Base-by-base conservation (phyloP, 345 rosid species). In the Conringia planisiliqua region DNA sequence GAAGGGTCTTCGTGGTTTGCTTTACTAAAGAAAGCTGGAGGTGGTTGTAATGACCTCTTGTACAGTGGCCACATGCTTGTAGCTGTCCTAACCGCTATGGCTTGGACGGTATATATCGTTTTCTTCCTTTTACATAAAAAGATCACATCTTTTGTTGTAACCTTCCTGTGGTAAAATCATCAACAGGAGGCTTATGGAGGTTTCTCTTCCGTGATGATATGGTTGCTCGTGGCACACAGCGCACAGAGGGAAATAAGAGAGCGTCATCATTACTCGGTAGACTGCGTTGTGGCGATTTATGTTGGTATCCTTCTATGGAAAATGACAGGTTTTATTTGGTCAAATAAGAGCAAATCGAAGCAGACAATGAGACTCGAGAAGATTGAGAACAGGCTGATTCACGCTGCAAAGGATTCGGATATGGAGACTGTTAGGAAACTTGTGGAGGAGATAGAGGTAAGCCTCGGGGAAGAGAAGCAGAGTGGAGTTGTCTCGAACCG, bases 41-140 rank as follows among this genome's bases (percentile, higher is more conserved):
- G 98, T 24, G 98, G 98, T 71, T 94, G 98, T 89, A 91, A 94
- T 83, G 98, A 94, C 75, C 96, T 94, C 62, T 30, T 94, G 60
- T 94, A 87, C 81, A 91, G 98, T 66, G 98, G 97, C 51, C 97
- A 94, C 85, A 90, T 91, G 98, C 91, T 91, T 66, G 97, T 94
- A 67, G 91, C 95, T 67, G 95, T 90, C 2, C 80, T 91, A 57
- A 91, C 98, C 33, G 98, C 98, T 51, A 94, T 91, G 97, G 98
- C 98, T 42, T 94, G 98, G 98, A 94, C 87, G 85, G 97, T 93
- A 89, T 32, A 68, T 54, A 57, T 17, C 51, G 1, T 52, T 56
- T 68, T 29, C 32, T 44, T n/a, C 57, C 48, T 61, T 59, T 36
- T 58, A 36, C 18, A 61, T 20, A n/a, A 3, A 42, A 3, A 42